phyloP scores from a whole-genome alignment of 176 grass and related monocot species.

The Carex parvula region DNA sequence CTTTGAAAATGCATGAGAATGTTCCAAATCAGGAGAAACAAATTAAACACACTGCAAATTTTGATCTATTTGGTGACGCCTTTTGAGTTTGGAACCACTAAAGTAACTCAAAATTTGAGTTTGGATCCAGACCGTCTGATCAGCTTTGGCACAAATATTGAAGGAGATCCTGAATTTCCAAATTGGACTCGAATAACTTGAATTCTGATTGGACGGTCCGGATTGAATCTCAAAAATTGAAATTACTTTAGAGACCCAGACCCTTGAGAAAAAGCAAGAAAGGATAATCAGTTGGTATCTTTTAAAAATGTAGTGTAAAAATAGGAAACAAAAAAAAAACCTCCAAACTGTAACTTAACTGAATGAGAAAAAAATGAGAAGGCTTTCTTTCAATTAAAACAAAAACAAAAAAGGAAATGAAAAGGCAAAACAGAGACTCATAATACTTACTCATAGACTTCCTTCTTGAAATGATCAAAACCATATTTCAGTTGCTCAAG shows the following conservation, averaged over 20 bases:
- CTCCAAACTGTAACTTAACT: background rate
- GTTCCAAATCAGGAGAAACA: background rate
- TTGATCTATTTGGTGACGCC: background rate
- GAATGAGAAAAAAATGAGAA: background rate
- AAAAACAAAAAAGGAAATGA: background rate
- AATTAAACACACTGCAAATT: background rate
- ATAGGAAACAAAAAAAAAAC: background rate
- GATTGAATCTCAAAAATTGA: no score
- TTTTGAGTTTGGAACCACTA: no score
- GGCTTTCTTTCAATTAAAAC: background rate
- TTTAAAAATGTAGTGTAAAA: background rate
- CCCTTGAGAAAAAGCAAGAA: background rate
- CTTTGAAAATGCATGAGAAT: background rate
- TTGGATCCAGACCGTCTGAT: no score
- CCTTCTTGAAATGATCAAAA: constrained; percentile 40
- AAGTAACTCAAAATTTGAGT: no score
- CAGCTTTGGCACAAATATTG: no score
- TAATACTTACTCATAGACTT: constrained; percentile 38
- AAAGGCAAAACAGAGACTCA: background rate
- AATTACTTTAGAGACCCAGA: no score
- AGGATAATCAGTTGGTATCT: background rate
- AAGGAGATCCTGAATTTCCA: no score
- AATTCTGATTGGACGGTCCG: no score
- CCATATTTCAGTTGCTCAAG: constrained; percentile 39
- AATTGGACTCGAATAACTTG: no score